A percentile compares a stretch with the other conserved stretches of the same genome.
These are phyloP conservation scores for Tylopilus sp. DNA, from an alignment of 768 basidiomycete genomes.

Conservation along the genomic window DNA sequence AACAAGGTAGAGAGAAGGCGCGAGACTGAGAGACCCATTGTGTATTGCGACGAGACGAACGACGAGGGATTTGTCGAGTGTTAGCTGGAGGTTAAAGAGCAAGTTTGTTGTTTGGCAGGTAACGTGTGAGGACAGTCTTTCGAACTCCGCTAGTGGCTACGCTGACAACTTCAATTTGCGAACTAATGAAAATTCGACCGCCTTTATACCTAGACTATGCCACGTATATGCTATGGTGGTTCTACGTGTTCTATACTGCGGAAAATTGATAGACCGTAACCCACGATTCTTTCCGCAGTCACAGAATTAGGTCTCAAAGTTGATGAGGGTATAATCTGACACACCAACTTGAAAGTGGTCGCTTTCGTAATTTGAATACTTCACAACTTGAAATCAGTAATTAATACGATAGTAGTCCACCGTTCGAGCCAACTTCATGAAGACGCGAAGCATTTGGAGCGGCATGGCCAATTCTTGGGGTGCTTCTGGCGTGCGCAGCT, in stretches of 20 bases:
- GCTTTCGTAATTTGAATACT: no score
- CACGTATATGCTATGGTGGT: slow-evolving; percentile 9
- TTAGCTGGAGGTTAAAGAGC: slow-evolving; percentile 27
- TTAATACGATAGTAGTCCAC: no score
- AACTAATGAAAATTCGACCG: background rate
- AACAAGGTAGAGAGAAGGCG: slow-evolving; percentile 79
- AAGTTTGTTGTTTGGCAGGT: slow-evolving; percentile 32
- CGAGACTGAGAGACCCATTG: slow-evolving; percentile 80
- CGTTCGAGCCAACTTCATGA: no score
- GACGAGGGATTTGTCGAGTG: slow-evolving; percentile 28
- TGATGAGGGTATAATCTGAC: no score
- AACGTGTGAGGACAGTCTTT: slow-evolving; percentile 32
- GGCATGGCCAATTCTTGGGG: no score
- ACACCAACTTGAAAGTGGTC: no score
- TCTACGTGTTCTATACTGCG: slow-evolving; percentile 19
- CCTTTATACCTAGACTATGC: background rate
- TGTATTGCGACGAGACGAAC: slow-evolving; percentile 34
- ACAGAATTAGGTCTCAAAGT: no score
- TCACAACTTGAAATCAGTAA: no score
- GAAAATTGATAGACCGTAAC: background rate
- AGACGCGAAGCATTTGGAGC: no score
- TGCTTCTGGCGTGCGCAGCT: no score
- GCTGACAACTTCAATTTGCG: background rate
- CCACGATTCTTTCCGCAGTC: background rate
- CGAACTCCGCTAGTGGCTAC: slow-evolving; percentile 33